Percentiles rank a stretch among this genome's conserved stretches.
phyloP scores from a whole-genome alignment of 805 yeast species.

The Priceomyces medius region DNA sequence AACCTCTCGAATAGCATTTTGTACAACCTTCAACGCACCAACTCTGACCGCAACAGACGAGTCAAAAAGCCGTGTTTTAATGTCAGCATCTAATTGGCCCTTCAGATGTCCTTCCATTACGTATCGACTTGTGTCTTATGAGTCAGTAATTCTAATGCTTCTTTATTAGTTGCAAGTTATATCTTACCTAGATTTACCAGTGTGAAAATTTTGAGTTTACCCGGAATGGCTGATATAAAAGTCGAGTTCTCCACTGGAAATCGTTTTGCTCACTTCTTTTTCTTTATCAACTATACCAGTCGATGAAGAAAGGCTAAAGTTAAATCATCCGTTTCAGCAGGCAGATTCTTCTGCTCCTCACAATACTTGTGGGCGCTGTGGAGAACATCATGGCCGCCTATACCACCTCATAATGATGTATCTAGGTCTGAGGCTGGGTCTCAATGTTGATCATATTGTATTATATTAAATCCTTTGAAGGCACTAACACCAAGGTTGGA shows the following conservation, averaged over 20 bases:
- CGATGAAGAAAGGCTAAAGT: slow-evolving; percentile 50
- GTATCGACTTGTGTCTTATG: no score
- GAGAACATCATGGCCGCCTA: slow-evolving; percentile 50
- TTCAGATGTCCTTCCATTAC: neutral
- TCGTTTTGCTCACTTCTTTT: neutral
- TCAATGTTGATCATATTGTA: neutral
- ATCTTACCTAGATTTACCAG: neutral
- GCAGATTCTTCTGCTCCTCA: slow-evolving; percentile 10
- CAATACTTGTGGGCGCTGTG: slow-evolving; percentile 47
- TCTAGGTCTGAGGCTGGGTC: slow-evolving; percentile 36
- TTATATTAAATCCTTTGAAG: neutral
- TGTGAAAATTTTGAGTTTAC: slow-evolving; percentile 4
- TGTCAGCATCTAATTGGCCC: slow-evolving; percentile 18
- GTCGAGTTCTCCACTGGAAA: neutral
- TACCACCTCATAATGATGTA: slow-evolving; percentile 50
- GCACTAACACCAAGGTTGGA: neutral
- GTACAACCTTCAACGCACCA: slow-evolving; percentile 31
- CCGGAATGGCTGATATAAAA: slow-evolving; percentile 4
- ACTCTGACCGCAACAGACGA: slow-evolving; percentile 40
- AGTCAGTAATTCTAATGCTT: no score
- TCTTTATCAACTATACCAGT: slow-evolving; percentile 58
- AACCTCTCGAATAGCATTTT: slow-evolving; percentile 15
- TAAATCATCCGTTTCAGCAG: slow-evolving; percentile 38
- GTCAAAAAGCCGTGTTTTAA: slow-evolving; percentile 19
- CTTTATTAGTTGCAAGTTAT: no score